Evolutionary conservation across 192 early-diverging fungal genomes (phyloP).

Genomic region (Podochytrium sp.): DNA sequence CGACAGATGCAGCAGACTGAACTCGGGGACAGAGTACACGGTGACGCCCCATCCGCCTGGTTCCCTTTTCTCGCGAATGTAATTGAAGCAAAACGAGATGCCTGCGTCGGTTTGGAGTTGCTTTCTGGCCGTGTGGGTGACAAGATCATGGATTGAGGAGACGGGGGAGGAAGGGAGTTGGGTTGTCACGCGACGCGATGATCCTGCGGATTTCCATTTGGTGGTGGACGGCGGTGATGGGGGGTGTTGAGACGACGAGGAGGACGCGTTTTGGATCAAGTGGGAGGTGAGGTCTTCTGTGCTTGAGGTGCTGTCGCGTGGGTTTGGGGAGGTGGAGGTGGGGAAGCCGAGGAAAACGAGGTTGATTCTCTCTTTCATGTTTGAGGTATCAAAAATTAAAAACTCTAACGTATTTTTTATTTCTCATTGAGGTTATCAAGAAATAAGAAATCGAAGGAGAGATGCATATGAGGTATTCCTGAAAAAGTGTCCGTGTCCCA

Average conservation of each 20-base stretch:
- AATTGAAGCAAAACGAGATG: background rate
- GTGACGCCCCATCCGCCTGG: background rate
- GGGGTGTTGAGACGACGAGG: no score
- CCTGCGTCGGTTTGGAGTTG: background rate
- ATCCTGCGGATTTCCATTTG: conserved; percentile 6
- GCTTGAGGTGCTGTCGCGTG: background rate
- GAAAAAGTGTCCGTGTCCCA: background rate
- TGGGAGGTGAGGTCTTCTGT: background rate
- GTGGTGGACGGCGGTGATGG: no score
- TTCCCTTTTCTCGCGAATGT: background rate
- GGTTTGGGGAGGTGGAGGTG: background rate
- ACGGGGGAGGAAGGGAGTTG: conserved; percentile 3
- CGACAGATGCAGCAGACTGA: background rate
- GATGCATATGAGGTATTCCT: background rate
- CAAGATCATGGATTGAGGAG: background rate
- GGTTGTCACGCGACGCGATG: conserved; percentile 6
- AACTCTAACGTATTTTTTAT: no score
- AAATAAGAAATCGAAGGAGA: background rate
- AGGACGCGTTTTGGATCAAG: no score
- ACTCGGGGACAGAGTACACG: conserved; percentile 8
- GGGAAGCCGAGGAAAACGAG: conserved; percentile 18
- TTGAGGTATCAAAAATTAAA: no score
- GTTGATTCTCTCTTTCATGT: conserved; percentile 8
- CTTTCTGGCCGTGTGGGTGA: background rate
- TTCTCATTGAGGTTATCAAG: no score